A percentile compares a stretch with the other conserved stretches of the same genome.
Conservation (phyloP, 2,329 filamentous ascomycete genomes). For the Arthrobotrys iridis region DNA sequence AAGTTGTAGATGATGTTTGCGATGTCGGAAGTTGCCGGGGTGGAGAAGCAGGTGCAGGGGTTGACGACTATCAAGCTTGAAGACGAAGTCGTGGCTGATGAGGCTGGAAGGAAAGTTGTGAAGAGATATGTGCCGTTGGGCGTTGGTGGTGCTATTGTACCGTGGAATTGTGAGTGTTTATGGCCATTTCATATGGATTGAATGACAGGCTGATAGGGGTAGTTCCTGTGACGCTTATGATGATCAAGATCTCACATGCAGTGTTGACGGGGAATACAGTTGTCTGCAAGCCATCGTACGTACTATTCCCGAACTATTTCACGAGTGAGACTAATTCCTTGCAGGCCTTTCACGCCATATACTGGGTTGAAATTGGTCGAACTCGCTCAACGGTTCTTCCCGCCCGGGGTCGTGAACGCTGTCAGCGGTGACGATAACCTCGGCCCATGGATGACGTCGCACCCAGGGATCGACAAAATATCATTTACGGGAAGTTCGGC, state of each 20-base stretch:
- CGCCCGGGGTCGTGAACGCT: slow-evolving; percentile 71
- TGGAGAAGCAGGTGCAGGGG: background rate
- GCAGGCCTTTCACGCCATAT: slow-evolving; percentile 68
- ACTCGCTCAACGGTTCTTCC: slow-evolving; percentile 69
- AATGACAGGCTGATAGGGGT: background rate
- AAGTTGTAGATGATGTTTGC: slow-evolving; percentile 26
- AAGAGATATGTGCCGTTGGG: slow-evolving; percentile 65
- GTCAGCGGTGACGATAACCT: slow-evolving; percentile 71
- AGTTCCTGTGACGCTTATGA: slow-evolving; percentile 66
- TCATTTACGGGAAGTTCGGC: slow-evolving; percentile 71
- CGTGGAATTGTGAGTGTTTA: slow-evolving; percentile 68
- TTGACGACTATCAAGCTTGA: slow-evolving; percentile 62
- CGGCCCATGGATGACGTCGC: slow-evolving; percentile 69
- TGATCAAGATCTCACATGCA: slow-evolving; percentile 69
- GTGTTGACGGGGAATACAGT: slow-evolving; percentile 69
- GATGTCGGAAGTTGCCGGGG: background rate
- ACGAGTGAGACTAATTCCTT: slow-evolving; percentile 26
- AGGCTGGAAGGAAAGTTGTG: slow-evolving; percentile 62
- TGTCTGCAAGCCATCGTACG: slow-evolving; percentile 68
- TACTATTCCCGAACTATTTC: slow-evolving; percentile 12
- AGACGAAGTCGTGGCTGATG: slow-evolving; percentile 65
- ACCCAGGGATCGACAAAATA: slow-evolving; percentile 69
- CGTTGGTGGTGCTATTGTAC: slow-evolving; percentile 68
- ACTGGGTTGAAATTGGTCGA: slow-evolving; percentile 70
- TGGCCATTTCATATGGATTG: slow-evolving; percentile 54